Evolutionary conservation across 148 eudicot species (phyloP).

Genomic region (Hydrangea macrophylla): DNA sequence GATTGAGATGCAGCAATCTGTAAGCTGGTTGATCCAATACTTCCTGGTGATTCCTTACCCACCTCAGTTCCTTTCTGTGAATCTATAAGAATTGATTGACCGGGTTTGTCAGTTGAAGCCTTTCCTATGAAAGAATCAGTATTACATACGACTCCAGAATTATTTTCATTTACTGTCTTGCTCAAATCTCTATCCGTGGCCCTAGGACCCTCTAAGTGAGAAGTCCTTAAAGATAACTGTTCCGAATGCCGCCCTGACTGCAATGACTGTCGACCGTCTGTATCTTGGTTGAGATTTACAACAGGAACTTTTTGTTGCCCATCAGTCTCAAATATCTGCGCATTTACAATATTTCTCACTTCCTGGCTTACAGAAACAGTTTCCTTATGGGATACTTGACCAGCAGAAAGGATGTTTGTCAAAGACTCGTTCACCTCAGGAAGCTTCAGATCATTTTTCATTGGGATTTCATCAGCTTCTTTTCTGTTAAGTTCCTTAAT

Average conservation of each 20-base stretch:
- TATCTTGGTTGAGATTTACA: conserved; percentile 15
- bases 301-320: conserved; percentile 25
- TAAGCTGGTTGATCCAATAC: conserved; percentile 23
- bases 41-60: conserved; percentile 21
- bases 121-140: conserved; percentile 26
- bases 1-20: conserved; percentile 15
- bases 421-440: conserved; percentile 14
- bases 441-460: conserved; percentile 20
- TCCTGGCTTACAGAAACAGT: conserved; percentile 17
- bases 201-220: conserved; percentile 15
- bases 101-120: conserved; percentile 15
- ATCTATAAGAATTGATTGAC: conserved; percentile 13
- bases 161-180: conserved; percentile 22
- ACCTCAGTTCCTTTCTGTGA: conserved; percentile 9
- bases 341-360: conserved; percentile 21
- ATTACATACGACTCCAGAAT: conserved; percentile 17
- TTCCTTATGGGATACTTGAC: conserved; percentile 18
- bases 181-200: conserved; percentile 9
- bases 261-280: conserved; percentile 16
- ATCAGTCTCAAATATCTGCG: conserved; percentile 18
- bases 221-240: conserved; percentile 22
- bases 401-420: conserved; percentile 8
- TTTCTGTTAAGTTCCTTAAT: conserved; percentile 24
- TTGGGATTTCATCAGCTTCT: conserved; percentile 26
- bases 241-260: conserved; percentile 20